These are phyloP conservation scores for Przewalskia tangutica DNA, from an alignment of 257 asterid genomes.

Conservation along the genomic window DNA sequence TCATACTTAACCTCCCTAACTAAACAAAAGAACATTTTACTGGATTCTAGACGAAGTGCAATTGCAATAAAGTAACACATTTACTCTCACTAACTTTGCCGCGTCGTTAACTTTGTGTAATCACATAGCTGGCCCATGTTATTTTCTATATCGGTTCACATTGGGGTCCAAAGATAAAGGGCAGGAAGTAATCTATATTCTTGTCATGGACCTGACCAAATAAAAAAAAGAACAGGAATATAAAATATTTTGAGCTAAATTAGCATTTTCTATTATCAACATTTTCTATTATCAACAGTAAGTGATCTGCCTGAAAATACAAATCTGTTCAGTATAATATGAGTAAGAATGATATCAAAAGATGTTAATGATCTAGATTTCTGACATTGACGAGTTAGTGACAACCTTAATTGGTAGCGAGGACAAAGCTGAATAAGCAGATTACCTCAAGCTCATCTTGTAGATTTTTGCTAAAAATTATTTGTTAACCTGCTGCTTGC, in stretches of 20 bases:
- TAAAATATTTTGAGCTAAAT: background rate
- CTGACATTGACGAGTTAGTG: background rate
- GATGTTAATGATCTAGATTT: background rate
- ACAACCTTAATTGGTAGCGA: background rate
- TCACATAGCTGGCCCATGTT: background rate
- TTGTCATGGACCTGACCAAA: background rate
- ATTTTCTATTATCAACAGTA: background rate
- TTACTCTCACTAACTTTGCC: background rate
- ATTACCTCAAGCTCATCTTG: background rate
- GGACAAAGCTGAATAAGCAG: background rate
- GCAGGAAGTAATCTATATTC: background rate
- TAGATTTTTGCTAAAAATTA: background rate
- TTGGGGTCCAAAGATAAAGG: background rate
- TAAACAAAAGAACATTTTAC: background rate
- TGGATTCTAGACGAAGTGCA: background rate
- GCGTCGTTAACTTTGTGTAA: background rate
- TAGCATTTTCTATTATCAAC: background rate
- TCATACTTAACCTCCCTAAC: too few species aligned
- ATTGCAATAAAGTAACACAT: background rate
- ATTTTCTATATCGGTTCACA: background rate
- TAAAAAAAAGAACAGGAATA: background rate
- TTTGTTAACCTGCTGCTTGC: background rate
- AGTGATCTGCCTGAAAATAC: background rate
- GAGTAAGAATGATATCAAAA: background rate
- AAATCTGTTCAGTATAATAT: background rate